Conservation (phyloP, 1,284 basidiomycete genomes). For the Salmacisia buchloeana region DNA sequence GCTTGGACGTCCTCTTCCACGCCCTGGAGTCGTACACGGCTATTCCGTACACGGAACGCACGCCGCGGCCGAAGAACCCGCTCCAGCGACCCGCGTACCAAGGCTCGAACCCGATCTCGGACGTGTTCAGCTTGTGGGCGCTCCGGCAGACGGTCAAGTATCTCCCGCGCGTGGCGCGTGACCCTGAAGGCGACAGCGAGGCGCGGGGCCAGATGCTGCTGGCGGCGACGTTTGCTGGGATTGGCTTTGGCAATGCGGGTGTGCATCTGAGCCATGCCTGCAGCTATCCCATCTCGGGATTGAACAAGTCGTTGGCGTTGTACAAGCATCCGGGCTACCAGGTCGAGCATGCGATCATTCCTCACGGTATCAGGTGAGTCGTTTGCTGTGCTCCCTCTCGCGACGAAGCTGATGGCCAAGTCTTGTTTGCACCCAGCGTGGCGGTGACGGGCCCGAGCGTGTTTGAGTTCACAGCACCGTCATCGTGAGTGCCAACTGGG, state of each 20-base stretch:
- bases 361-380: conserved; percentile 56
- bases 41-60: conserved; percentile 81
- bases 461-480: conserved; percentile 47
- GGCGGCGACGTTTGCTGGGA: conserved; percentile 62
- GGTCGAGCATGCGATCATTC: conserved; percentile 79
- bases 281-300: conserved; percentile 55
- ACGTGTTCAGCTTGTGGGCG: conserved; percentile 94
- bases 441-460: conserved; percentile 30
- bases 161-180: conserved; percentile 77
- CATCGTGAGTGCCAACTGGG: conserved; percentile 62
- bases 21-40: conserved; percentile 88
- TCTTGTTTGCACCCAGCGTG: conserved; percentile 13
- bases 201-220: conserved; percentile 87
- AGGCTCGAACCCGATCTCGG: conserved; percentile 87
- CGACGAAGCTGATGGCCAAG: conserved; percentile 8
- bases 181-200: conserved; percentile 65
- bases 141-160: conserved; percentile 83
- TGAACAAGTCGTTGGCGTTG: conserved; percentile 72
- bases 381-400: background rate
- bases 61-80: conserved; percentile 81
- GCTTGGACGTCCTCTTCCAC: conserved; percentile 86
- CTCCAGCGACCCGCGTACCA: conserved; percentile 85
- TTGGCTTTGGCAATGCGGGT: conserved; percentile 89
- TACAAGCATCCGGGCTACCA: conserved; percentile 61
- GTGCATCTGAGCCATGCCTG: conserved; percentile 55